Base-by-base conservation (phyloP, 2,329 filamentous ascomycete species). In the Epichloe glyceriae region DNA sequence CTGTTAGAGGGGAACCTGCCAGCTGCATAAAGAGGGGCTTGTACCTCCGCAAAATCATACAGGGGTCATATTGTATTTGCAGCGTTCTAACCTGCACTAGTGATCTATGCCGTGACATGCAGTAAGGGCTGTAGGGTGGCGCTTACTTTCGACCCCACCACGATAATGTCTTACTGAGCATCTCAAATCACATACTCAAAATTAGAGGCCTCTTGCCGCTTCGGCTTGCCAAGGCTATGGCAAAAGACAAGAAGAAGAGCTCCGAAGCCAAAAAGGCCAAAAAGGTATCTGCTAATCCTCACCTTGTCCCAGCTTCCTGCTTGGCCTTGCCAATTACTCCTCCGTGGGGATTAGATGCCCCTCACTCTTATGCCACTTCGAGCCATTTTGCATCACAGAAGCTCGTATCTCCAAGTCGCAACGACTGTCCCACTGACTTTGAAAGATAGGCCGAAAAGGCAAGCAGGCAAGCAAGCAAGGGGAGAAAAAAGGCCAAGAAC, bases 401-500 rank as follows among this genome's bases (percentile, higher is more conserved):
- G 5, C 6, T 20, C 22, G 20, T 17, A 15, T 47, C 47, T 50
- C 20, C 26, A 19, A 19, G 20, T 30, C 17, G 17, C 20, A 5
- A 42, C 19, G 30, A 14, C 7, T 42, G 14, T 38, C 17, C 26
- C 22, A 44, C 42, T 52, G 38, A 54, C 51, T 10, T 7, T 2
- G 4, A 35, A 42, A 42, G 47, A 8, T 50, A 73, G 63, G 78
- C 78, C 26, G 79, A 82, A 60, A 84, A 84, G 67, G 82, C 82
- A 58, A 72, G 75, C 56, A 95, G 95, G 70, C 86, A 93, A 66
- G 85, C 86, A 63, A 93, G 86, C 67, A 95, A 65, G 84, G 85
- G 30, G 88, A 93, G 61, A 95, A 94, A 94, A 67, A 94, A 89
- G 67, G 74, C 78, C 60, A 89, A 90, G 60, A 71, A 66, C 48